Conservation (phyloP, 352 stramenopile species). For the Paralagenidium karlingii region DNA sequence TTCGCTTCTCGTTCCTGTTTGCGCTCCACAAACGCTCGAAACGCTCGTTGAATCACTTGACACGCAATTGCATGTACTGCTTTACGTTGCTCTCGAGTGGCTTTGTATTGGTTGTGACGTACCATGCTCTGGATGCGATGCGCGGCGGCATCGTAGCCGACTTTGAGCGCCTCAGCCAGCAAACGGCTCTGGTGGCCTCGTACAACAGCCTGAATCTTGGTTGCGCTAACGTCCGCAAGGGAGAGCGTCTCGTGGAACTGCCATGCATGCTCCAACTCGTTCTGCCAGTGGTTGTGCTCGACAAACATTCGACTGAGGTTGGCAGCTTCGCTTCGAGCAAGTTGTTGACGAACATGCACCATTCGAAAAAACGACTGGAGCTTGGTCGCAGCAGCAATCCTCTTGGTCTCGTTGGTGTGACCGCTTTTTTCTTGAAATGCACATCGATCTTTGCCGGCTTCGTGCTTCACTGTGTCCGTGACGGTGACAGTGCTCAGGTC, state of each 20-base stretch:
- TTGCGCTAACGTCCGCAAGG: conserved; percentile 26
- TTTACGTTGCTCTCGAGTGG: too few species aligned
- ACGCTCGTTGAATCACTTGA: too few species aligned
- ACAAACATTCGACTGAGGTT: conserved; percentile 49
- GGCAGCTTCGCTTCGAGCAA: conserved; percentile 13
- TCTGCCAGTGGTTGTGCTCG: conserved; percentile 30
- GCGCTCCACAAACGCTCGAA: too few species aligned
- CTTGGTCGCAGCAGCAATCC: too few species aligned
- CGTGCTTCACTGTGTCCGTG: not conserved
- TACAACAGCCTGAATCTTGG: conserved; percentile 52
- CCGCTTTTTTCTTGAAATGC: conserved; percentile 21
- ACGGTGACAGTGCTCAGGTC: conserved; percentile 2
- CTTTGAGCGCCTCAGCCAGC: conserved; percentile 23
- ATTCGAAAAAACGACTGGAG: conserved; percentile 2
- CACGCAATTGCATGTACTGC: too few species aligned
- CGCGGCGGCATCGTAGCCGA: conserved; percentile 26
- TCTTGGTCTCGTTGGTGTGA: too few species aligned
- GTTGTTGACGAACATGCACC: conserved; percentile 8
- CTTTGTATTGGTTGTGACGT: too few species aligned
- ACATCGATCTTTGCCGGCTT: conserved; percentile 19
- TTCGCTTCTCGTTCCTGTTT: too few species aligned
- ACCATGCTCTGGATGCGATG: conserved; percentile 44
- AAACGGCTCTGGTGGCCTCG: conserved; percentile 42
- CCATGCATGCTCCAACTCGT: conserved; percentile 7
- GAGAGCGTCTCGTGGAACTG: conserved; percentile 3